Evolutionary conservation across 306 rosid genomes (phyloP).

Genomic region (Prunus fruticosa): DNA sequence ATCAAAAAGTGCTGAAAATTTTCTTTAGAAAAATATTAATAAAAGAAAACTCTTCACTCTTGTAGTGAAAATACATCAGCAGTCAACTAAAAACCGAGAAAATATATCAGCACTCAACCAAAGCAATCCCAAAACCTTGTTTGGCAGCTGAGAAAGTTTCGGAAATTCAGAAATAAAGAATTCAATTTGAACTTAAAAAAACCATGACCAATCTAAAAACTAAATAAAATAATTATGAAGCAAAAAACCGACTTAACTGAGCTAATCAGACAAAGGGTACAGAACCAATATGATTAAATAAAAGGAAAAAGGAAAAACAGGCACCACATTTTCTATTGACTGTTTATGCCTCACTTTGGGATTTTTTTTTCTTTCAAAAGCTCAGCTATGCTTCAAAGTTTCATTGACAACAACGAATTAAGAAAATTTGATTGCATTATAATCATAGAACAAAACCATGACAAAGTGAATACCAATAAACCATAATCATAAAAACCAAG

Average conservation of each 20-base stretch:
- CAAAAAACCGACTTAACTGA: not conserved
- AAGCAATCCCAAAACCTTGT: conserved; percentile 7
- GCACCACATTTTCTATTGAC: not conserved
- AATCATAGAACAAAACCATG: not conserved
- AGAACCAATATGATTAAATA: not conserved
- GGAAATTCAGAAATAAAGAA: not conserved
- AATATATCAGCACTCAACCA: not conserved
- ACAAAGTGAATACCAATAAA: not conserved
- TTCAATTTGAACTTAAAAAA: not conserved
- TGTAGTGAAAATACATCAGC: not conserved
- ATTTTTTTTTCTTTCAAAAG: not conserved
- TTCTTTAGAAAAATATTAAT: not conserved
- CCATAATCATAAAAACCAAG: not conserved
- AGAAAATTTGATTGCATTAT: not conserved
- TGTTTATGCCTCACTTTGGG: not conserved
- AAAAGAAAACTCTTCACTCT: not conserved
- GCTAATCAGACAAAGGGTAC: not conserved
- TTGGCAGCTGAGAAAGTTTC: conserved; percentile 19
- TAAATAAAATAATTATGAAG: not conserved
- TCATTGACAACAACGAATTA: not conserved
- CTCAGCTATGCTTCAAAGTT: not conserved
- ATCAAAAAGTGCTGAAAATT: not conserved
- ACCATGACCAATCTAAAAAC: not conserved
- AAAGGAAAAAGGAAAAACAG: not conserved
- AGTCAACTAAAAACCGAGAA: not conserved